Evolutionary conservation across 1,284 basidiomycete genomes (phyloP), one percentile per base, ranked within the genome.

Genomic region (Phaffia rhodozyma): DNA sequence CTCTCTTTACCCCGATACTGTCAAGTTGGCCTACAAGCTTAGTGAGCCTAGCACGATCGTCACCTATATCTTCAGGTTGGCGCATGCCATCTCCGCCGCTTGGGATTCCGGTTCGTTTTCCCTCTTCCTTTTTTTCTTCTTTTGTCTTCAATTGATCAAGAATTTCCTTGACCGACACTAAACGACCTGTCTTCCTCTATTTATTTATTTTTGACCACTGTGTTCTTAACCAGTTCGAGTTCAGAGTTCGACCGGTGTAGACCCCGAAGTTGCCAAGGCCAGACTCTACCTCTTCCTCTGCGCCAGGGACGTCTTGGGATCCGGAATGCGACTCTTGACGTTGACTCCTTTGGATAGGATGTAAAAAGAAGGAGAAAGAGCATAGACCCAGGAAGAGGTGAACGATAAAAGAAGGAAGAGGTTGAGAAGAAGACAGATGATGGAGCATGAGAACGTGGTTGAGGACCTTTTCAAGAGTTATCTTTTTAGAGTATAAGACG

Each of bases 11-110:
- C 94, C 93, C 4, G 89, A 93, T 70, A 85, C 90, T 9, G 89
- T 98, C 59, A 85, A 86, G 71, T 84, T 82, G 1, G 91, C 93
- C 4, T 78, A 91, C 73, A 84, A 85, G 75, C 87, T 84, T 52
- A 86, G 87, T 69, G 93, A 98, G 77, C 91, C 96, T 4, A 89
- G 87, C 68, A 89, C 88, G 0, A 83, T 98, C 23, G 92, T 82
- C 66, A 78, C 75, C 20, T 81, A 74, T 72, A 77, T 75, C 67
- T 80, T 79, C 75, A 72, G 72, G 67, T 68, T 79, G 52, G 72
- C 72, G 27, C 77, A 78, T 66, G 69, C 74, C 49, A 74, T 76
- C 62, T 73, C 73, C 32, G 72, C 71, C 20, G 75, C 75, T 34
- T 76, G 75, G 75, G 64, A 66, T 48, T 55, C 55, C 13, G 54